These are phyloP conservation scores for Alternaria rosae DNA, from an alignment of 2,329 filamentous ascomycete genomes.

Conservation along the genomic window DNA sequence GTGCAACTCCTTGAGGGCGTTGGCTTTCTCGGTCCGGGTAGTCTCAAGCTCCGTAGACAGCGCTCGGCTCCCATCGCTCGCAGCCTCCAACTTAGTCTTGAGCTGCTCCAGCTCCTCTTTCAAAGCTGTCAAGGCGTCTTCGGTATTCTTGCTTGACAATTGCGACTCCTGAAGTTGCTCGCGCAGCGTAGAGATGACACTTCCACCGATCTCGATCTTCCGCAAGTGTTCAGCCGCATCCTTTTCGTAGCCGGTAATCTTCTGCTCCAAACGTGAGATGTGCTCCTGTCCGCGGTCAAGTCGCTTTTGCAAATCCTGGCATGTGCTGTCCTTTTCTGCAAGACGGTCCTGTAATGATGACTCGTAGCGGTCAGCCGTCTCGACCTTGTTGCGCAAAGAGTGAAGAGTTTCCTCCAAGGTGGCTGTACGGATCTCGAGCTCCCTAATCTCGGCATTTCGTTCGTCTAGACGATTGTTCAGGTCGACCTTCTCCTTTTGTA, in stretches of 20 bases:
- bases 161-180: slow-evolving; percentile 34
- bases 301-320: slow-evolving; percentile 22
- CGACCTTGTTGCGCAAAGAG: slow-evolving; percentile 27
- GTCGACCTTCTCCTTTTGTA: slow-evolving; percentile 34
- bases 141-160: slow-evolving; percentile 25
- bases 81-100: slow-evolving; percentile 19
- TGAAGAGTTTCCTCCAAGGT: slow-evolving; percentile 31
- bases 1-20: slow-evolving; percentile 31
- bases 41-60: slow-evolving; percentile 35
- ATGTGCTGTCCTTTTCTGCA: slow-evolving; percentile 27
- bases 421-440: slow-evolving; percentile 32
- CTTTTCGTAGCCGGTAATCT: slow-evolving; percentile 29
- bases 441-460: slow-evolving; percentile 23
- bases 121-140: slow-evolving; percentile 32
- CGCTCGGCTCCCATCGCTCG: slow-evolving; percentile 20
- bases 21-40: slow-evolving; percentile 21
- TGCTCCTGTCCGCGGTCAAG: slow-evolving; percentile 36
- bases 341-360: slow-evolving; percentile 31
- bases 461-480: slow-evolving; percentile 31
- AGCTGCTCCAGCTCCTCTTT: slow-evolving; percentile 26
- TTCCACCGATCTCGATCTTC: slow-evolving; percentile 31
- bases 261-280: slow-evolving; percentile 26
- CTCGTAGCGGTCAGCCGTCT: slow-evolving; percentile 31
- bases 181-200: slow-evolving; percentile 32
- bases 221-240: slow-evolving; percentile 34